Conservation (phyloP, 805 yeast genomes). For the Candida argentea region DNA sequence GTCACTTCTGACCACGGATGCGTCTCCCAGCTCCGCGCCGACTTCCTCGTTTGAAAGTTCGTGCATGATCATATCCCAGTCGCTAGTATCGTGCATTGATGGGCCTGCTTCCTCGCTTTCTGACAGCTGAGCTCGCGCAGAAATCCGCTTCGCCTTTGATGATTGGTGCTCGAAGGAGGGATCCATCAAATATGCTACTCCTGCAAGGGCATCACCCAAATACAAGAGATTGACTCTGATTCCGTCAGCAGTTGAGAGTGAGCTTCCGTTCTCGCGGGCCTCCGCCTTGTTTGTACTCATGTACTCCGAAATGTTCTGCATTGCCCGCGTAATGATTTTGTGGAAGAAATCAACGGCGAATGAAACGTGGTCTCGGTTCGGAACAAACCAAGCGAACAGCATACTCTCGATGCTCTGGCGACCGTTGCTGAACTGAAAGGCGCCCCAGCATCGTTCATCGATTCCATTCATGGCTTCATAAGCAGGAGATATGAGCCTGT, state of each 20-base stretch:
- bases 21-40: slow-evolving; percentile 6
- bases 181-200: slow-evolving; percentile 63
- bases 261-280: slow-evolving; percentile 6
- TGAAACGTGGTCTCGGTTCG: slow-evolving; percentile 43
- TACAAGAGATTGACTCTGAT: slow-evolving; percentile 46
- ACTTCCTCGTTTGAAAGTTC: background rate
- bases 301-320: slow-evolving; percentile 30
- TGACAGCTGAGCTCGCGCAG: slow-evolving; percentile 13
- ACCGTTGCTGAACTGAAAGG: slow-evolving; percentile 44
- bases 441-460: slow-evolving; percentile 63
- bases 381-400: slow-evolving; percentile 67
- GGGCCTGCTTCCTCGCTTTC: slow-evolving; percentile 14
- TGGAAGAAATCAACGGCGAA: slow-evolving; percentile 55
- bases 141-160: slow-evolving; percentile 20
- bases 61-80: background rate
- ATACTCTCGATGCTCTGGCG: slow-evolving; percentile 42
- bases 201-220: slow-evolving; percentile 54
- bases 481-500: slow-evolving; percentile 40
- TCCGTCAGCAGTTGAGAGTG: slow-evolving; percentile 37
- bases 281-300: slow-evolving; percentile 14
- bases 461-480: slow-evolving; percentile 27
- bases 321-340: slow-evolving; percentile 32
- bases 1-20: slow-evolving; percentile 9
- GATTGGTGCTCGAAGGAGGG: slow-evolving; percentile 45
- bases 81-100: background rate